Percentiles rank a stretch among this genome's conserved stretches.
These are phyloP conservation scores for Sonneratia alba DNA, from an alignment of 345 rosid genomes.

Conservation along the genomic window DNA sequence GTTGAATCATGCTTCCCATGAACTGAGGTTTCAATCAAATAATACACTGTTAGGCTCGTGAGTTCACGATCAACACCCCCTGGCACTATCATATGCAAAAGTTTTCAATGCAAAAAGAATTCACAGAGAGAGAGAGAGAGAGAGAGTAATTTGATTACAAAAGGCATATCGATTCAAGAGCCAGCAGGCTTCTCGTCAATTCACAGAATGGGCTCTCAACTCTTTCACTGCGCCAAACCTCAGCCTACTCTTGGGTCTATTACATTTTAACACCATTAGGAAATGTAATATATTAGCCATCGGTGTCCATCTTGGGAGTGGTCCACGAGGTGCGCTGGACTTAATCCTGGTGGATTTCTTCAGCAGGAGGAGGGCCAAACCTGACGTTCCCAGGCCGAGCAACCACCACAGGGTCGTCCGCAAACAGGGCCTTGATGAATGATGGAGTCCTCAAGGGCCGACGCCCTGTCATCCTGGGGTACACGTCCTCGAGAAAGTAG, in stretches of 20 bases:
- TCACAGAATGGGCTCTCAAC: neutral
- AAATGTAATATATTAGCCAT: neutral
- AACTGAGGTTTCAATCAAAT: no score
- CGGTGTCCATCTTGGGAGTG: neutral
- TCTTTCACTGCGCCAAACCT: neutral
- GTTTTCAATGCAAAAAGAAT: neutral
- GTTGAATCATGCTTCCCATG: neutral
- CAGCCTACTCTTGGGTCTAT: neutral
- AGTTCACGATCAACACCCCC: neutral
- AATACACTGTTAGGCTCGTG: neutral
- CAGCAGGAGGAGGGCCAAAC: conserved; percentile 66
- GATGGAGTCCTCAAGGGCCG: conserved; percentile 74
- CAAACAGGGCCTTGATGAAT: conserved; percentile 66
- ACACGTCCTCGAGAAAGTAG: conserved; percentile 90
- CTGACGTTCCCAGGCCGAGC: conserved; percentile 70
- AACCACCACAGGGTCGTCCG: conserved; percentile 74
- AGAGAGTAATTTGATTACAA: neutral
- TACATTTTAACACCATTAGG: neutral
- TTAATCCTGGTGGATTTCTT: conserved; percentile 63
- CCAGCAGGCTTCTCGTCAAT: neutral
- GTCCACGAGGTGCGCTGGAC: neutral
- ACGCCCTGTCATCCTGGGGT: conserved; percentile 78
- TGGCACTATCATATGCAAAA: neutral
- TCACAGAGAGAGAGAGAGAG: no score
- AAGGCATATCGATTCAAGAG: neutral